These are phyloP conservation scores for Podospora pseudoanserina DNA, from an alignment of 495 filamentous ascomycete genomes.

Conservation along the genomic window DNA sequence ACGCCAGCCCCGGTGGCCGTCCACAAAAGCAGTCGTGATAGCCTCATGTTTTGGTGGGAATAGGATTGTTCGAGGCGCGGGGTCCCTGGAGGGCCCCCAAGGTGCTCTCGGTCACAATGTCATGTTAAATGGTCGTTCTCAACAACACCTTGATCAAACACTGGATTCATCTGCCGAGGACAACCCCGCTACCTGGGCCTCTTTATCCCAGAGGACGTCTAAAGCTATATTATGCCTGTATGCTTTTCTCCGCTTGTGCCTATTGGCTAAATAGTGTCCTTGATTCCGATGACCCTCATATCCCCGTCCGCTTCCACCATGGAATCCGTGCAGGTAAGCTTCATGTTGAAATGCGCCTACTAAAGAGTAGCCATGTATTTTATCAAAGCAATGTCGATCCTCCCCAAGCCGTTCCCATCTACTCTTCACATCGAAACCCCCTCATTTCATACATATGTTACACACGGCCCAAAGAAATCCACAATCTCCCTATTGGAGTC, in stretches of 20 bases:
- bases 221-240: neutral
- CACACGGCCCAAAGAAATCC: neutral
- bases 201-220: neutral
- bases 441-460: neutral
- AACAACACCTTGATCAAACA: neutral
- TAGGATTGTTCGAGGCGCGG: neutral
- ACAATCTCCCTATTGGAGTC: constrained; percentile 2
- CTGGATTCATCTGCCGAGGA: neutral
- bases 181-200: neutral
- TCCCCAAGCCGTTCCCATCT: neutral
- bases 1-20: too few relatives aligned
- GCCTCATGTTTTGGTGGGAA: neutral
- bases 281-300: neutral
- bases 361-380: neutral
- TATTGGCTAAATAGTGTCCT: neutral
- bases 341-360: neutral
- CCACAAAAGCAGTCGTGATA: neutral
- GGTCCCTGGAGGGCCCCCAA: neutral
- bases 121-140: neutral
- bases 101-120: neutral
- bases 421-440: neutral
- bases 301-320: neutral
- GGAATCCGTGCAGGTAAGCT: neutral
- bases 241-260: neutral
- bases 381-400: neutral